These are phyloP conservation scores for Viola pubescens DNA, from an alignment of 441 rosid species.

Conservation along the genomic window DNA sequence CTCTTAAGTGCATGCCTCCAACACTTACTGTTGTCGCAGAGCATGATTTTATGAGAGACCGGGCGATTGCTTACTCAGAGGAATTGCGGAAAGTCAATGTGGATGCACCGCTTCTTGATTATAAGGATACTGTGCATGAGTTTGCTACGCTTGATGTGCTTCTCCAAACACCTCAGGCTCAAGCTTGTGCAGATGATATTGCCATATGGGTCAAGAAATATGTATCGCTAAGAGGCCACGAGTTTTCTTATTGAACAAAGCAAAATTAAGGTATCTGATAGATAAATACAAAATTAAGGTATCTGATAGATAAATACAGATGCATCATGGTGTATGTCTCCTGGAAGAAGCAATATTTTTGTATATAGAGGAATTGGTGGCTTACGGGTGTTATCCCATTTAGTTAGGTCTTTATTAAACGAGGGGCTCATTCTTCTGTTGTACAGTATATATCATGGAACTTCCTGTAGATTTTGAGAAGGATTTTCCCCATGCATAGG, in stretches of 20 bases:
- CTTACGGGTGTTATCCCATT: not conserved
- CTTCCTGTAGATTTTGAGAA: too few species aligned
- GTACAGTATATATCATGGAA: not conserved
- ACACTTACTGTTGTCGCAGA: slow-evolving; percentile 80
- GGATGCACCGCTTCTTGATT: slow-evolving; percentile 77
- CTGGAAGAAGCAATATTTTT: slow-evolving; percentile 8
- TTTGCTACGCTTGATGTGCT: slow-evolving; percentile 88
- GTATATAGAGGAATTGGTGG: slow-evolving; percentile 5
- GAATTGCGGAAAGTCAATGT: slow-evolving; percentile 77
- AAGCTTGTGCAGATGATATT: slow-evolving; percentile 82
- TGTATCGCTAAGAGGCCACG: slow-evolving; percentile 73
- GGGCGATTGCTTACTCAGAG: slow-evolving; percentile 84
- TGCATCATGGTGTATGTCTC: not conserved
- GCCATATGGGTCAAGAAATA: slow-evolving; percentile 89
- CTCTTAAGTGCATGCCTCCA: slow-evolving; percentile 77
- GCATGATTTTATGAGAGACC: slow-evolving; percentile 86
- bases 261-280: too few species aligned
- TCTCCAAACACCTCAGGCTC: slow-evolving; percentile 69
- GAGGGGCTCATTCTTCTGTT: not conserved
- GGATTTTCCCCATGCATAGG: too few species aligned
- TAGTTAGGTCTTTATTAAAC: not conserved
- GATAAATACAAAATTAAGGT: too few species aligned
- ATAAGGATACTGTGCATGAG: slow-evolving; percentile 82
- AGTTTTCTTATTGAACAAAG: slow-evolving; percentile 58
- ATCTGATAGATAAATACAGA: not conserved